phyloP scores from a whole-genome alignment of 495 filamentous ascomycete genomes.

The Daldinia concentrica region DNA sequence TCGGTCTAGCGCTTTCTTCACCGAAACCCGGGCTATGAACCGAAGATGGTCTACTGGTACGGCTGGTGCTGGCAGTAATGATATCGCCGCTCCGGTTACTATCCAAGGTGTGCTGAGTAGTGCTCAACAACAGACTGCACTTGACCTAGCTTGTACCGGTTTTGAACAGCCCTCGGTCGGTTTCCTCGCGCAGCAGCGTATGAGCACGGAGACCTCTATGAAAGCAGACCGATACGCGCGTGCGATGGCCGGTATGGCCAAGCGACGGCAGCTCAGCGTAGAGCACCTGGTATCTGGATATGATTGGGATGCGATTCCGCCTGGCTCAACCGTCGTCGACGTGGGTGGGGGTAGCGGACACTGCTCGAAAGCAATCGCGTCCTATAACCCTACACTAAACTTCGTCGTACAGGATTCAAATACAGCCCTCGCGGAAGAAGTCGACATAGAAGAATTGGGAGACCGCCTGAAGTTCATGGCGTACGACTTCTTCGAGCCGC shows the following conservation, averaged over 20 bases:
- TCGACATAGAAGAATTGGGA: constrained; percentile 17
- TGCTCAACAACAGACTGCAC: constrained; percentile 8
- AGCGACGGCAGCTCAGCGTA: constrained; percentile 36
- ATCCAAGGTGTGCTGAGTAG: not conserved
- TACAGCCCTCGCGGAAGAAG: constrained; percentile 29
- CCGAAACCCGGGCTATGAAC: constrained; percentile 29
- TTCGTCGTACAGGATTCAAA: constrained; percentile 50
- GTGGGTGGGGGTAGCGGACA: constrained; percentile 54
- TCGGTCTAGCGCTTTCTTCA: constrained; percentile 36
- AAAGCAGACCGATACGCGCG: constrained; percentile 38
- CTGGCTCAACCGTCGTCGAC: constrained; percentile 45
- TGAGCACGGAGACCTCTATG: constrained; percentile 25
- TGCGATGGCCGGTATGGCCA: constrained; percentile 42
- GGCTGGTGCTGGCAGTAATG: not conserved
- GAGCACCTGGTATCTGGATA: constrained; percentile 37
- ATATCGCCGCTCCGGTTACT: not conserved
- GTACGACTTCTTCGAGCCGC: constrained; percentile 49
- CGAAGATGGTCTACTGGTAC: constrained; percentile 28
- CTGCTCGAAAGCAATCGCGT: constrained; percentile 45
- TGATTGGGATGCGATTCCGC: constrained; percentile 21
- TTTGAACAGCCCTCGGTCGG: constrained; percentile 21
- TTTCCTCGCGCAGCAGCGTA: constrained; percentile 20
- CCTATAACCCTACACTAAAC: constrained; percentile 37
- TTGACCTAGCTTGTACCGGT: constrained; percentile 9
- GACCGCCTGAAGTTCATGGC: constrained; percentile 36